phyloP scores from a whole-genome alignment of 441 rosid genomes.

The Rhodomyrtus psidioides region DNA sequence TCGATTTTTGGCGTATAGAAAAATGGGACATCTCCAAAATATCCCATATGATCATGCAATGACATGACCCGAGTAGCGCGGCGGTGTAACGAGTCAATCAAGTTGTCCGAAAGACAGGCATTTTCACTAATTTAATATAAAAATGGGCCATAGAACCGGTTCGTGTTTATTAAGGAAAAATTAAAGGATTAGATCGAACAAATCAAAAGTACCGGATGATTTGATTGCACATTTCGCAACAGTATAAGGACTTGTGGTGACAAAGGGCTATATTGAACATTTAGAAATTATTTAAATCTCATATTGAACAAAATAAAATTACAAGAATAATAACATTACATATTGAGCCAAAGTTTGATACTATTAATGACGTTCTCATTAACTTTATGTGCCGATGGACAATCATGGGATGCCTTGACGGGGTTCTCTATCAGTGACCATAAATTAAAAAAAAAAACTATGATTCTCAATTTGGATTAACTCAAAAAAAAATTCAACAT shows the following conservation, averaged over 20 bases:
- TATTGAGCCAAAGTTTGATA: too few species aligned
- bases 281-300: background rate
- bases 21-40: background rate
- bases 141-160: background rate
- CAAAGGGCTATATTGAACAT: accelerated
- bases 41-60: background rate
- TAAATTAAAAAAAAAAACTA: too few species aligned
- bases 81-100: accelerated
- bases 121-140: too few species aligned
- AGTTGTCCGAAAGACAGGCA: too few species aligned
- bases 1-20: background rate
- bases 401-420: too few species aligned
- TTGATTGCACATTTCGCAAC: background rate
- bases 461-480: too few species aligned
- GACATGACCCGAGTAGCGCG: background rate
- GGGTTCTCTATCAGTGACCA: too few species aligned
- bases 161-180: background rate
- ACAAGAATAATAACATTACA: too few species aligned
- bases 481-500: too few species aligned
- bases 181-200: accelerated
- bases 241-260: accelerated
- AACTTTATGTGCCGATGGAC: too few species aligned
- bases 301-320: background rate
- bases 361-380: too few species aligned
- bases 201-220: background rate